These are phyloP conservation scores for Petunia hybrid DNA, from an alignment of 305 asterid species.

Conservation along the genomic window DNA sequence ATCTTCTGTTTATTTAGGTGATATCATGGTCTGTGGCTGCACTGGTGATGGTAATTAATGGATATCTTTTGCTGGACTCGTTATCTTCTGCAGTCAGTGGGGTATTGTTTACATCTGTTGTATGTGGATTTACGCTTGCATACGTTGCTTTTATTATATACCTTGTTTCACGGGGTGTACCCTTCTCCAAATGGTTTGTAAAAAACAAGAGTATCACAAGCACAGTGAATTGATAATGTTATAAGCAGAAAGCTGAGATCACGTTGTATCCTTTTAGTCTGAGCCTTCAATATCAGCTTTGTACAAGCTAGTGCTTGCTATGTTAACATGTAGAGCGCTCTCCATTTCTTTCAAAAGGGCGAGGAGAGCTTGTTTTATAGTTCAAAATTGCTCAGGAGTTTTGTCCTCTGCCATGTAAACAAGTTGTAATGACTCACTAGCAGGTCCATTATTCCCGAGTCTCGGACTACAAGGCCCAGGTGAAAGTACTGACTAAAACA, in stretches of 20 bases:
- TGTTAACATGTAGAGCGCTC: background rate
- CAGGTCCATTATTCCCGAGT: too few relatives aligned
- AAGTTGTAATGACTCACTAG: too few relatives aligned
- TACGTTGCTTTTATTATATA: slow-evolving; percentile 69
- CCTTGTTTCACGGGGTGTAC: slow-evolving; percentile 62
- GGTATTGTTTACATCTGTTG: slow-evolving; percentile 47
- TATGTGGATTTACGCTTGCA: slow-evolving; percentile 55
- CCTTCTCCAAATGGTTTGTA: slow-evolving; percentile 43
- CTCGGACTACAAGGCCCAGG: too few relatives aligned
- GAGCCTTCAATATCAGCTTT: background rate
- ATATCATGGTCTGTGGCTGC: slow-evolving; percentile 84
- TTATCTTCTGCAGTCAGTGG: slow-evolving; percentile 74
- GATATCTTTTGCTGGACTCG: slow-evolving; percentile 82
- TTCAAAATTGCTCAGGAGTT: too few relatives aligned
- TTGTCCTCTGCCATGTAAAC: too few relatives aligned
- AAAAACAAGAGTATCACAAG: slow-evolving; percentile 47
- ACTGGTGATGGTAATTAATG: slow-evolving; percentile 79
- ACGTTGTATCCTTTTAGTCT: background rate
- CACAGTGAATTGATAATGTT: slow-evolving; percentile 40
- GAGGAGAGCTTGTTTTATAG: too few relatives aligned
- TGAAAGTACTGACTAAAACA: too few relatives aligned
- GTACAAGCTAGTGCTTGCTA: background rate
- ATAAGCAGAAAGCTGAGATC: background rate
- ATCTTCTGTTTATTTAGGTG: slow-evolving; percentile 44
- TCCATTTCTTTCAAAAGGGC: background rate